phyloP scores from a whole-genome alignment of 441 rosid genomes.

The Adansonia gregorii region DNA sequence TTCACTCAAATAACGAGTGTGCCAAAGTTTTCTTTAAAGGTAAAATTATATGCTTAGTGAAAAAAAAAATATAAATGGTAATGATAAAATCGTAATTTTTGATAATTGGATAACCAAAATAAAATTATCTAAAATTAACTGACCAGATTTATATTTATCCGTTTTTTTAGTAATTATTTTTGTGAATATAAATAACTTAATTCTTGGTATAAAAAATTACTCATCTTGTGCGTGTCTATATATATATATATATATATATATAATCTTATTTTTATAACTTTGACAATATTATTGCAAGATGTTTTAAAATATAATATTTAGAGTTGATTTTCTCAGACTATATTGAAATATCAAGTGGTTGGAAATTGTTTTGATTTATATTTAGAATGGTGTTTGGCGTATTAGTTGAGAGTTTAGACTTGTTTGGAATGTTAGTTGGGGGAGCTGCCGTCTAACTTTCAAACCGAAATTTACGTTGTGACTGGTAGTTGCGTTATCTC shows the following conservation, averaged over 20 bases:
- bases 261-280: no score
- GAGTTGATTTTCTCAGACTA: background rate
- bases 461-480: conserved; percentile 19
- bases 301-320: no score
- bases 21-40: no score
- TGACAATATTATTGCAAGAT: background rate
- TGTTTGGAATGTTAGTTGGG: conserved; percentile 46
- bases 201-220: background rate
- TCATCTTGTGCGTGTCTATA: no score
- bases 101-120: background rate
- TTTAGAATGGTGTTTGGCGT: background rate
- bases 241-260: no score
- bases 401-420: conserved; percentile 19
- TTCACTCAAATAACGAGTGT: no score
- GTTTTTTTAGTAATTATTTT: background rate
- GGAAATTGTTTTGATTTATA: background rate
- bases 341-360: background rate
- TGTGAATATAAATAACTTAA: background rate
- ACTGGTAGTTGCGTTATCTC: conserved; percentile 41
- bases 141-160: background rate
- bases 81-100: background rate
- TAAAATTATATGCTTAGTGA: background rate
- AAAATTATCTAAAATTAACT: no score
- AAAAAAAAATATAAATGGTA: background rate
- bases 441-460: background rate